Base-by-base conservation (phyloP, 306 rosid genomes). In the Cucurbita ficifolia region DNA sequence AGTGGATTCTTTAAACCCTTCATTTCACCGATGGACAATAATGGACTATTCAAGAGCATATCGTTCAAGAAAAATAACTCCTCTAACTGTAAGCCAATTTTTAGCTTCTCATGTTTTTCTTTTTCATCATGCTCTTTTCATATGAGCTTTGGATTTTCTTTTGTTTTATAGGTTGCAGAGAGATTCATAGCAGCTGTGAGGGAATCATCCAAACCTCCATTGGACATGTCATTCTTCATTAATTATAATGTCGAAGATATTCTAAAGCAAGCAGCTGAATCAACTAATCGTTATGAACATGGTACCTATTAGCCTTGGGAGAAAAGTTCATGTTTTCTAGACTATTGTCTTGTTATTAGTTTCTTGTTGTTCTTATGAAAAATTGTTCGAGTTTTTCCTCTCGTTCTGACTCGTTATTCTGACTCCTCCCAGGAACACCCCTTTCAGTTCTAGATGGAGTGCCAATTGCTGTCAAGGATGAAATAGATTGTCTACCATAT, bases 401-500 rank as follows among this genome's bases (percentile, higher is more conserved):
- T 43, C 53, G 11, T 24, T 74, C 22, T 55, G 43, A 42, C 42
- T 39, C 77, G 71, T 58, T 77, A 67, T 61, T 53, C 29, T 77
- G 16, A 24, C 24, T 53, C 35, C 4, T 52, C 54, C 65, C 79
- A 93, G 98, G 98, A 76, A 72, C 71, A 70, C 84, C 97, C 24
- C 82, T 90, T 63, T 93, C 98, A 9, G 81, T 79, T 70, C 83
- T 90, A 54, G 98, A 93, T 57, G 97, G 98, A 64, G 80, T 93
- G 52, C 96, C 85, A 64, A 85, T 93, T 64, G 98, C 97, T 51
- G 55, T 88, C 78, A 93, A 93, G 86, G 98, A 90, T 73, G 98
- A 93, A 83, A 93, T 93, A 82, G 97, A 93, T 77, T 93, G 98
- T 72, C 82, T 53, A 59, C 98, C 98, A 8, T 93, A 93, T 84